Percentiles rank a stretch among this genome's conserved stretches.
phyloP scores from a whole-genome alignment of 1,139 yeast genomes.

The Wickerhamomyces sp. region DNA sequence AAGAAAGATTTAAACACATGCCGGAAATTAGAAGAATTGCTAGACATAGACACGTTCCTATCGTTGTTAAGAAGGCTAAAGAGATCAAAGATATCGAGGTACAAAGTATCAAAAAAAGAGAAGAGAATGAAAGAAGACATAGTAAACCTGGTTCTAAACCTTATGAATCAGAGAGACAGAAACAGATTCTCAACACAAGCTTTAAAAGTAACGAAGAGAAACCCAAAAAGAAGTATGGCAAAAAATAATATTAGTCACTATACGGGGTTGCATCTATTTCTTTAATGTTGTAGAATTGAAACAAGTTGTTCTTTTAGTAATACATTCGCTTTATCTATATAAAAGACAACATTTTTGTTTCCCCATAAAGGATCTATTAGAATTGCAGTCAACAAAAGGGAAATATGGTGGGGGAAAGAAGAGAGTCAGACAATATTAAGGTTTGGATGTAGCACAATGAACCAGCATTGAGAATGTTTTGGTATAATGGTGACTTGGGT shows the following conservation, averaged over 20 bases:
- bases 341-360: no score
- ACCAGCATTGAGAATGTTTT: background rate
- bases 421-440: no score
- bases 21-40: conserved; percentile 90
- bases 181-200: conserved; percentile 81
- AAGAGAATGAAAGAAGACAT: conserved; percentile 75
- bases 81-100: conserved; percentile 78
- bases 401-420: no score
- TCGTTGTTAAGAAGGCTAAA: conserved; percentile 77
- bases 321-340: no score
- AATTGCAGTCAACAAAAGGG: no score
- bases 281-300: no score
- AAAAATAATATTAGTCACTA: no score
- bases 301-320: no score
- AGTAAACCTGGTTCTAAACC: conserved; percentile 66
- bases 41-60: conserved; percentile 89
- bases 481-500: no score
- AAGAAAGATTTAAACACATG: conserved; percentile 91
- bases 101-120: conserved; percentile 69
- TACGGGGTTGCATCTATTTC: no score
- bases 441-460: no score
- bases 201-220: conserved; percentile 36
- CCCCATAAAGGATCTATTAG: no score
- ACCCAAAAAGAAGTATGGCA: conserved; percentile 1
- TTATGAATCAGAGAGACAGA: conserved; percentile 66